Conservation (phyloP, 495 filamentous ascomycete genomes). For the Aspergillus heteromorphus region DNA sequence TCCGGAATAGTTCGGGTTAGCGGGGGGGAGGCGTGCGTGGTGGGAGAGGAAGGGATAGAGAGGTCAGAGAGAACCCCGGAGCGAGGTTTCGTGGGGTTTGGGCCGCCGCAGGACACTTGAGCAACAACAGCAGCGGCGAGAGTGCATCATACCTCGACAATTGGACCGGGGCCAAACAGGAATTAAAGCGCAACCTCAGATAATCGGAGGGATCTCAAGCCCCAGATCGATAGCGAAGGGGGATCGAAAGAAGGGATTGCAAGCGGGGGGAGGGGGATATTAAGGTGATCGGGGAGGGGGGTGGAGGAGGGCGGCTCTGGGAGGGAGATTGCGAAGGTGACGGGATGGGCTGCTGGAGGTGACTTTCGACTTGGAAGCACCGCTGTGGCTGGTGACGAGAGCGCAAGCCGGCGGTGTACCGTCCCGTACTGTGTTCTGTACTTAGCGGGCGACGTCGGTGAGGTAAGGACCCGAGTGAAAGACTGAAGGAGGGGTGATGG, state of each 20-base stretch:
- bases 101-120: conserved; percentile 35
- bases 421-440: not conserved
- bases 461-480: not conserved
- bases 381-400: conserved; percentile 21
- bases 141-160: conserved; percentile 28
- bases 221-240: conserved; percentile 1
- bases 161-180: conserved; percentile 18
- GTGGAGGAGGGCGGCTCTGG: conserved; percentile 23
- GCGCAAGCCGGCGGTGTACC: not conserved
- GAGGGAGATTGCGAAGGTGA: conserved; percentile 19
- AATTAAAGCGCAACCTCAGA: not conserved
- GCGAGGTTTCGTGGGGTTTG: conserved; percentile 44
- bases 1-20: conserved; percentile 12
- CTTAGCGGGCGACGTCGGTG: not conserved
- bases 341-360: conserved; percentile 8
- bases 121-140: conserved; percentile 13
- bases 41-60: conserved; percentile 21
- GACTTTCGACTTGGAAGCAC: conserved; percentile 4
- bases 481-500: conserved; percentile 8
- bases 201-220: not conserved
- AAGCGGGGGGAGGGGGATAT: conserved; percentile 17
- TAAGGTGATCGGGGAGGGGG: conserved; percentile 22
- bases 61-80: conserved; percentile 25
- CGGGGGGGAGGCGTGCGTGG: conserved; percentile 9
- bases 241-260: not conserved